Evolutionary conservation across 2,329 filamentous ascomycete genomes (phyloP).

Genomic region (Paramyrothecium roridum): DNA sequence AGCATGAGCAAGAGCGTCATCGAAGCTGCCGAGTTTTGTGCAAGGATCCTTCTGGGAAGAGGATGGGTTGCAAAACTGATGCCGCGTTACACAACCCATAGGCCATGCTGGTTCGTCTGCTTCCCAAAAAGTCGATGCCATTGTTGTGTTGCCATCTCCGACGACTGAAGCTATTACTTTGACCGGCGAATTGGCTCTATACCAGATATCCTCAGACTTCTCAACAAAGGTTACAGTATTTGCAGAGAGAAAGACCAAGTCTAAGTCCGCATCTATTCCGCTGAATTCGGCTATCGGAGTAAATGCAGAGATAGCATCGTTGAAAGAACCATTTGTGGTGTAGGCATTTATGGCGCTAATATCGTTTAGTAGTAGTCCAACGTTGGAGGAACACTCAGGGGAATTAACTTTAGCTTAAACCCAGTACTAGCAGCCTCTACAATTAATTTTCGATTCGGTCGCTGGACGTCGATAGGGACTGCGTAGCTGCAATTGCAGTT

Average conservation of each 20-base stretch:
- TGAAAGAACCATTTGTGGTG: background rate
- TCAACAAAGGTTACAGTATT: background rate
- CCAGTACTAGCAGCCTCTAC: background rate
- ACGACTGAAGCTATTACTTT: background rate
- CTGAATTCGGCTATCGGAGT: background rate
- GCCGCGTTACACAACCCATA: background rate
- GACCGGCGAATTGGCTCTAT: background rate
- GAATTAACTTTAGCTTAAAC: background rate
- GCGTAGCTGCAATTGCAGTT: background rate
- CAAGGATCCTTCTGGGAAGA: background rate
- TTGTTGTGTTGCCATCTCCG: background rate
- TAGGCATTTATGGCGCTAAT: background rate
- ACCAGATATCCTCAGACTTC: background rate
- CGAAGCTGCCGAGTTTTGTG: background rate
- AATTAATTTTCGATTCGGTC: background rate
- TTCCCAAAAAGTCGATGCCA: background rate
- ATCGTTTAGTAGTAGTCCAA: background rate
- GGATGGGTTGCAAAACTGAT: background rate
- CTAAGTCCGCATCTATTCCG: background rate
- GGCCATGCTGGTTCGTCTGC: background rate
- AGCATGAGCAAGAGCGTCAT: background rate
- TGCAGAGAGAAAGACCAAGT: background rate
- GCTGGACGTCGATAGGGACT: background rate
- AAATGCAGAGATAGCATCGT: background rate
- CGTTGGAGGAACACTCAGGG: background rate